Conservation (phyloP, 2,329 filamentous ascomycete species). For the Cordyceps militaris region DNA sequence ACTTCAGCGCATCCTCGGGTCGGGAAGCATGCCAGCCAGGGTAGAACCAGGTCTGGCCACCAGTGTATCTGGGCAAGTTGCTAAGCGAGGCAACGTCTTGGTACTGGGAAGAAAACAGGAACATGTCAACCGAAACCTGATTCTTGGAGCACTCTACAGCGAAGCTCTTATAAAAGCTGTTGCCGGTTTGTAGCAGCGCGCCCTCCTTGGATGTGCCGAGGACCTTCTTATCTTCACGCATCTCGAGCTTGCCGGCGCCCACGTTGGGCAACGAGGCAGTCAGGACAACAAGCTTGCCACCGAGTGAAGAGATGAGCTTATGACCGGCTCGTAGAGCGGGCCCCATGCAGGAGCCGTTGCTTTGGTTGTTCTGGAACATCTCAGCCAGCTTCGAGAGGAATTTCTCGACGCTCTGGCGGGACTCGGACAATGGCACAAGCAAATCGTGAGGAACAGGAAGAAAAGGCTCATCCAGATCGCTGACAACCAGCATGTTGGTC, state of each 20-base stretch:
- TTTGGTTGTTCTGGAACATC: slow-evolving; percentile 96
- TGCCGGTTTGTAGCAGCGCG: slow-evolving; percentile 78
- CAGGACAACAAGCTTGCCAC: slow-evolving; percentile 89
- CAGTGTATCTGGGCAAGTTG: slow-evolving; percentile 91
- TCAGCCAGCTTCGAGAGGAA: slow-evolving; percentile 86
- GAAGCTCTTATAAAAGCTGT: slow-evolving; percentile 98
- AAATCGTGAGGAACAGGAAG: slow-evolving; percentile 88
- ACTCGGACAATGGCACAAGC: slow-evolving; percentile 81
- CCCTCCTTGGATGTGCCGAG: slow-evolving; percentile 91
- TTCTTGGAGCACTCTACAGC: slow-evolving; percentile 98
- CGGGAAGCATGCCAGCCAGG: slow-evolving; percentile 94
- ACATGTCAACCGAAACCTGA: slow-evolving; percentile 98
- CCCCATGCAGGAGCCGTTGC: slow-evolving; percentile 86
- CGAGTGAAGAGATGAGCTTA: slow-evolving; percentile 89
- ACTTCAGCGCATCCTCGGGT: slow-evolving; percentile 94
- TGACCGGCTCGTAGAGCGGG: slow-evolving; percentile 88
- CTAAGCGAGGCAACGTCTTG: slow-evolving; percentile 95
- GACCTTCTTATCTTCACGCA: slow-evolving; percentile 94
- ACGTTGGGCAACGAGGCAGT: slow-evolving; percentile 86
- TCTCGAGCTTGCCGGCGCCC: slow-evolving; percentile 81
- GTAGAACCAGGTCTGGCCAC: slow-evolving; percentile 97
- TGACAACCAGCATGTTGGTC: slow-evolving; percentile 86
- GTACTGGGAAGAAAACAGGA: slow-evolving; percentile 91
- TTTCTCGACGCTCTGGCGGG: slow-evolving; percentile 80
- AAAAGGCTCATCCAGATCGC: slow-evolving; percentile 93